A percentile compares a stretch with the other conserved stretches of the same genome.
These are phyloP conservation scores for Byssochlamys sp. DNA, from an alignment of 2,329 filamentous ascomycete species.

Conservation along the genomic window DNA sequence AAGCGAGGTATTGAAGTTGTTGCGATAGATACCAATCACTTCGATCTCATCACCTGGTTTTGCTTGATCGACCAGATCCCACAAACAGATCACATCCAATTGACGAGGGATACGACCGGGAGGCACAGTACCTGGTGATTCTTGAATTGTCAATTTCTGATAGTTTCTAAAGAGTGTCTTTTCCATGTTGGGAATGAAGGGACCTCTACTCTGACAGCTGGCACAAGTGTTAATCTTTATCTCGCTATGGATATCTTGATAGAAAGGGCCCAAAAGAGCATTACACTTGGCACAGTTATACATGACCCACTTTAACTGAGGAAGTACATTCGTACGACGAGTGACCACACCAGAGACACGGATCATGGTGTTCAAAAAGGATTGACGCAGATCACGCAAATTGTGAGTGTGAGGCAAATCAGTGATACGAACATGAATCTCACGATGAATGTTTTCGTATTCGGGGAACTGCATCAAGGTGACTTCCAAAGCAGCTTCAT, in stretches of 20 bases:
- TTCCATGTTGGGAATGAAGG: slow-evolving; percentile 91
- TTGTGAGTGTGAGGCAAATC: slow-evolving; percentile 92
- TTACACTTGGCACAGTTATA: slow-evolving; percentile 94
- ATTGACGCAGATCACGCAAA: slow-evolving; percentile 85
- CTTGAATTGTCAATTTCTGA: slow-evolving; percentile 92
- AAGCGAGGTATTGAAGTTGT: slow-evolving; percentile 93
- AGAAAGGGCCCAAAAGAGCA: slow-evolving; percentile 84
- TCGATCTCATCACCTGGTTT: slow-evolving; percentile 98
- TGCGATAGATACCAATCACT: slow-evolving; percentile 90
- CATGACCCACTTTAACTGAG: slow-evolving; percentile 96
- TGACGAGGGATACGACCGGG: slow-evolving; percentile 87
- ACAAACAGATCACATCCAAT: slow-evolving; percentile 87
- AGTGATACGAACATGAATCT: slow-evolving; percentile 94
- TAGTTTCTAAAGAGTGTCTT: slow-evolving; percentile 98
- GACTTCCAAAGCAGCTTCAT: slow-evolving; percentile 92
- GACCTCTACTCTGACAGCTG: slow-evolving; percentile 87
- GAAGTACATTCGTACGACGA: slow-evolving; percentile 86
- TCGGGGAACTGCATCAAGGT: slow-evolving; percentile 93
- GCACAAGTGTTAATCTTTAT: slow-evolving; percentile 95
- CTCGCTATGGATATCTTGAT: slow-evolving; percentile 91
- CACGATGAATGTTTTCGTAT: slow-evolving; percentile 92
- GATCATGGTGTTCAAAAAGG: slow-evolving; percentile 88
- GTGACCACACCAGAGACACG: slow-evolving; percentile 93
- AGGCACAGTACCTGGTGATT: slow-evolving; percentile 91
- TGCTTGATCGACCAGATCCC: slow-evolving; percentile 90